These are phyloP conservation scores for Agrostemma githago DNA, from an alignment of 148 eudicot species.

Conservation along the genomic window DNA sequence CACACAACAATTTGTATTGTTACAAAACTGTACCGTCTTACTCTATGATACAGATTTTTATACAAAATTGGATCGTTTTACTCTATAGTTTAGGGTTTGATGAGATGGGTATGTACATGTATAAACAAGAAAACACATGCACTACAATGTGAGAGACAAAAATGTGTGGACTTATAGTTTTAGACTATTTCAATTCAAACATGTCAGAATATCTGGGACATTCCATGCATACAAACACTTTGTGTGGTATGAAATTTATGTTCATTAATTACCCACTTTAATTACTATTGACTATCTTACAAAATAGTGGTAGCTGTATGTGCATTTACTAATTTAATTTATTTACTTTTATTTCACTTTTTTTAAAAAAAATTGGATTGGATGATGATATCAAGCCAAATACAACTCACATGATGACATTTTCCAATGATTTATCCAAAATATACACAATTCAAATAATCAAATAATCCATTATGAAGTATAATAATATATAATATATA, in stretches of 20 bases:
- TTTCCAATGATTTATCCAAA: not conserved
- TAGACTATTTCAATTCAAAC: constrained; percentile 22
- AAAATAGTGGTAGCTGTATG: not conserved
- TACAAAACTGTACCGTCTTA: too few relatives aligned
- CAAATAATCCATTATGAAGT: too few relatives aligned
- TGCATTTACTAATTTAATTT: not conserved
- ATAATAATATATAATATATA: too few relatives aligned
- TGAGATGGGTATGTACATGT: not conserved
- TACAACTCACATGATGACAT: not conserved
- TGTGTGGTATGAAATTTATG: not conserved
- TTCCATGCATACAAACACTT: constrained; percentile 21
- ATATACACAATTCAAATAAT: too few relatives aligned
- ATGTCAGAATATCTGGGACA: constrained; percentile 39
- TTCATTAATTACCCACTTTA: constrained; percentile 23
- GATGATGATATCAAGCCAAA: not conserved
- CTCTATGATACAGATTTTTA: too few relatives aligned
- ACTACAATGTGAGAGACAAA: not conserved
- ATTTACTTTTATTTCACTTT: constrained; percentile 18
- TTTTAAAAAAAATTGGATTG: not conserved
- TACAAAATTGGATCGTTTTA: too few relatives aligned
- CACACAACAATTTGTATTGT: too few relatives aligned
- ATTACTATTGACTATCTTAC: constrained; percentile 8
- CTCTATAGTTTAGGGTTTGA: too few relatives aligned
- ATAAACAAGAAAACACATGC: constrained; percentile 1
- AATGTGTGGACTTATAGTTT: constrained; percentile 1